Base-by-base conservation (phyloP, 441 rosid species). In the Corymbia calophylla region DNA sequence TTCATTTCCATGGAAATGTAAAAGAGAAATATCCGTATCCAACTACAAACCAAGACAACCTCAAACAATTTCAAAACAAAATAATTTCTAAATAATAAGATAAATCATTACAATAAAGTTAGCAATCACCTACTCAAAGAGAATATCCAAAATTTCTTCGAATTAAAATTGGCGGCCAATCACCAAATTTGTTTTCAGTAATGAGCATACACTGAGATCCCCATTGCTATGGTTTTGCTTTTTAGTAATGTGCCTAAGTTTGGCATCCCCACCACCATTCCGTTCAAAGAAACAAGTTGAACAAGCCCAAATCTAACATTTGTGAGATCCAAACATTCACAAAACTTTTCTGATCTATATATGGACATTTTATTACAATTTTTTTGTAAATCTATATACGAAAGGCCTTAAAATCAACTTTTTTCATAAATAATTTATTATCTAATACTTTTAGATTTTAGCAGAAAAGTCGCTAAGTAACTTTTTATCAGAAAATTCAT, bases 251-350 rank as follows among this genome's bases (percentile, higher is more conserved):
- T 13, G 25, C 25, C 14, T 58, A 58, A 4, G 25, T 58, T 58
- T 2, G 3, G 25, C 64, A 58, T 58, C 3, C 29, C 0, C 0
- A 58, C 23, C 3, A 58, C 64, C n/a, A 58, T 58, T 58, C 14
- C 14, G 0, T 58, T 25, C n/a, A 25, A 25, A 58, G n/a, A 58
- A 58, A 58, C n/a, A 58, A 58, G 62, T 56, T 56, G 62, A 13
- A 56, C 0, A 6, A 56, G 29, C 25, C 23, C 25, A 25, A 0
- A 58, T 58, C 0, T 4, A 0, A 25, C 14, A 55, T 0, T 0
- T 55, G 5, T 55, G 11, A 55, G 58, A 55, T 23, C 25, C 58
- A 55, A 19, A 55, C 5, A 39, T 55, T 55, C 25, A 55, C 2
- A 0, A 55, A 55, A 55, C 21, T 55, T 10, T 8, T 55, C 2